Conservation (phyloP, 345 rosid species). For the Arabidopsis arenosa region DNA sequence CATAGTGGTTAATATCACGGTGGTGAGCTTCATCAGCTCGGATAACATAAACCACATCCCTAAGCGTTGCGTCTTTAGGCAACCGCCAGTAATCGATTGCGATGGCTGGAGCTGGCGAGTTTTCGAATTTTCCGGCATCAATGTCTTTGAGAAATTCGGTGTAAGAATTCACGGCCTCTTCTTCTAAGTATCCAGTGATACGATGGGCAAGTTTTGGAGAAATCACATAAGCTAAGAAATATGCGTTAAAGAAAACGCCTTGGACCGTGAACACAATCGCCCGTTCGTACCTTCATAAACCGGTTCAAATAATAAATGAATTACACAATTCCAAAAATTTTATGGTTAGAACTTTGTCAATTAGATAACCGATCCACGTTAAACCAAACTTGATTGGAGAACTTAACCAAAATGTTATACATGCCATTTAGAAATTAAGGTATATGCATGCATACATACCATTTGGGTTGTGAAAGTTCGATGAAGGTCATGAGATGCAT, state of each 20-base stretch:
- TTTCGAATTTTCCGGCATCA: constrained; percentile 59
- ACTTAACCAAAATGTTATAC: background rate
- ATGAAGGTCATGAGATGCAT: constrained; percentile 76
- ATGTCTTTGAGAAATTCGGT: constrained; percentile 64
- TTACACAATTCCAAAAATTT: background rate
- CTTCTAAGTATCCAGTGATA: constrained; percentile 65
- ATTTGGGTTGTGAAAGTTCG: constrained; percentile 57
- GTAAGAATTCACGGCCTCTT: constrained; percentile 66
- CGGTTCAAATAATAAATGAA: background rate
- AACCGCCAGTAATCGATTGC: constrained; percentile 72
- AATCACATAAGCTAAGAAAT: constrained; percentile 54
- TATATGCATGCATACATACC: constrained; percentile 39
- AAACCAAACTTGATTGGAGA: constrained; percentile 6
- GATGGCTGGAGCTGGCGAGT: constrained; percentile 63
- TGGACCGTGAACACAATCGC: constrained; percentile 64
- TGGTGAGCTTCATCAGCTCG: constrained; percentile 76
- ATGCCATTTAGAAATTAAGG: background rate
- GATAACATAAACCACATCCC: constrained; percentile 65
- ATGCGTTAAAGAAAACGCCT: constrained; percentile 64
- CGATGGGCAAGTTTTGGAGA: constrained; percentile 73
- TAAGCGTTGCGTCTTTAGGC: constrained; percentile 58
- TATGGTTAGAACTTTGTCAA: no score
- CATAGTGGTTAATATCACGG: constrained; percentile 68
- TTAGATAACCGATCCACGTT: background rate
- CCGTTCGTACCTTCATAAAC: constrained; percentile 49